Conservation (phyloP, 1,139 yeast species). For the Blastobotrys proliferans region DNA sequence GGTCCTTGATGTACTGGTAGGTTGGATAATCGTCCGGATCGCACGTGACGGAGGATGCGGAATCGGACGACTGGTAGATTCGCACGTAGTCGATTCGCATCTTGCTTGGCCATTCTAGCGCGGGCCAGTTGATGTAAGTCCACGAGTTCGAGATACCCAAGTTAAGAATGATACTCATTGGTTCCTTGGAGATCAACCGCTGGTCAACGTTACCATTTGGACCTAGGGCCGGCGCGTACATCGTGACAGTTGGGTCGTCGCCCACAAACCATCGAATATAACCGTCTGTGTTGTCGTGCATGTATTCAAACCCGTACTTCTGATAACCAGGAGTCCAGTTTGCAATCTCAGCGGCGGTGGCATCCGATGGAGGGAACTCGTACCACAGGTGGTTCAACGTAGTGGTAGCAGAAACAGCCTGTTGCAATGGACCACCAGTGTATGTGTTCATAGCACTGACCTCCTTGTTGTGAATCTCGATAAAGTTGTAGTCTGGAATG, state of each 20-base stretch:
- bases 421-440: slow-evolving; percentile 82
- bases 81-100: slow-evolving; percentile 73
- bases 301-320: slow-evolving; percentile 70
- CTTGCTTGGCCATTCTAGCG: slow-evolving; percentile 61
- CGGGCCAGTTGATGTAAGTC: slow-evolving; percentile 79
- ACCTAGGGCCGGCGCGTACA: slow-evolving; percentile 59
- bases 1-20: slow-evolving; percentile 61
- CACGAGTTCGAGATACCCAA: slow-evolving; percentile 76
- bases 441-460: slow-evolving; percentile 70
- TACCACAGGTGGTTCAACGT: slow-evolving; percentile 74
- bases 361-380: slow-evolving; percentile 35
- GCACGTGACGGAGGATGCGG: slow-evolving; percentile 51
- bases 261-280: slow-evolving; percentile 84
- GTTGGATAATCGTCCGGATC: slow-evolving; percentile 77
- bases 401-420: slow-evolving; percentile 73
- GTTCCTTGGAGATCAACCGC: slow-evolving; percentile 75
- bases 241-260: slow-evolving; percentile 57
- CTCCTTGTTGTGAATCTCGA: slow-evolving; percentile 57
- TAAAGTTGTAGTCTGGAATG: slow-evolving; percentile 69
- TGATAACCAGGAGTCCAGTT: slow-evolving; percentile 47
- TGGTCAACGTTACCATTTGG: slow-evolving; percentile 81
- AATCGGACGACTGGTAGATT: slow-evolving; percentile 64
- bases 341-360: slow-evolving; percentile 35
- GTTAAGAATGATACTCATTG: slow-evolving; percentile 76
- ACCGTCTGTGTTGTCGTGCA: slow-evolving; percentile 61